These are phyloP conservation scores for Beta lomatogona DNA, from an alignment of 179 eudicot species.

Conservation along the genomic window DNA sequence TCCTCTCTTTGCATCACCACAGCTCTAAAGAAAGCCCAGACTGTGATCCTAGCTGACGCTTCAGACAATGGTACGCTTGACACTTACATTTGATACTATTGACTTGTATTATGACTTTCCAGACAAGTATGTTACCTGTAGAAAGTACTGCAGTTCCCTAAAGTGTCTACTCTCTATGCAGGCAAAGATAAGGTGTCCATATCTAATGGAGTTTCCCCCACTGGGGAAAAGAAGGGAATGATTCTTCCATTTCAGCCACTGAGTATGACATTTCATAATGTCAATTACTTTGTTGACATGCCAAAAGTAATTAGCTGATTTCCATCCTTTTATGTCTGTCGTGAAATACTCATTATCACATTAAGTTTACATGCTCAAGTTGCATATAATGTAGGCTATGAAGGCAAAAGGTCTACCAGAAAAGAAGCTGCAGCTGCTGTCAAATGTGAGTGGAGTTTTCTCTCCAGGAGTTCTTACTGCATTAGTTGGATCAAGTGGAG, in stretches of 20 bases:
- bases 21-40: slow-evolving; percentile 65
- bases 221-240: slow-evolving; percentile 66
- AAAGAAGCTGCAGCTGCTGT: slow-evolving; percentile 72
- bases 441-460: slow-evolving; percentile 83
- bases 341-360: neutral
- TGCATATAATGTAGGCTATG: slow-evolving; percentile 66
- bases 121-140: neutral
- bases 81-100: too few species aligned
- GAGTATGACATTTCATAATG: slow-evolving; percentile 84
- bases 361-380: neutral
- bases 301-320: slow-evolving; percentile 59
- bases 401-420: slow-evolving; percentile 63
- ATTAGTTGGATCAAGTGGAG: slow-evolving; percentile 94
- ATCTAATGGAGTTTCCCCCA: slow-evolving; percentile 18
- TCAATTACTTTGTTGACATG: slow-evolving; percentile 92
- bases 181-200: slow-evolving; percentile 25
- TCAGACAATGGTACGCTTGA: slow-evolving; percentile 28
- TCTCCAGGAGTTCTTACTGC: slow-evolving; percentile 95
- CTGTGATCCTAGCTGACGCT: slow-evolving; percentile 42
- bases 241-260: slow-evolving; percentile 93
- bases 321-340: neutral
- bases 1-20: slow-evolving; percentile 24
- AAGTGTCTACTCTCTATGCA: slow-evolving; percentile 28
- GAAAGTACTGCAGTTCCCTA: neutral
- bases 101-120: neutral